phyloP scores from a whole-genome alignment of 1,284 basidiomycete species.

The Cerioporus squamosus region DNA sequence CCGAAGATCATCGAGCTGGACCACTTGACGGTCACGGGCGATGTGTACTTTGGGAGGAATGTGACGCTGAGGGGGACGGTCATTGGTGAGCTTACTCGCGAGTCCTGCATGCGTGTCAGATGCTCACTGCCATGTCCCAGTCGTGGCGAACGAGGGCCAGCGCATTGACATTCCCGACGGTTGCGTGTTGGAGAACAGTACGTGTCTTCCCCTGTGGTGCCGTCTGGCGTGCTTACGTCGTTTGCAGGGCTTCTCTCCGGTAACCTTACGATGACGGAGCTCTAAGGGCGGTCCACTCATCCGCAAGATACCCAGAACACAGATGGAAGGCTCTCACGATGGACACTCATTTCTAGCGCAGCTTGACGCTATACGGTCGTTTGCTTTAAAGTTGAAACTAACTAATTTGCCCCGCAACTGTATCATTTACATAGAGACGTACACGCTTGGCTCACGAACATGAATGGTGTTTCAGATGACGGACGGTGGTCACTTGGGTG shows the following conservation, averaged over 20 bases:
- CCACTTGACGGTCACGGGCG: slow-evolving; percentile 95
- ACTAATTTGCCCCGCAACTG: too few species aligned
- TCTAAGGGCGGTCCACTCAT: too few species aligned
- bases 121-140: neutral
- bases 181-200: slow-evolving; percentile 79
- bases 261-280: slow-evolving; percentile 34
- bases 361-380: too few species aligned
- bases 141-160: slow-evolving; percentile 49
- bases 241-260: slow-evolving; percentile 32
- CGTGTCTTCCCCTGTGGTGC: slow-evolving; percentile 27
- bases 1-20: slow-evolving; percentile 94
- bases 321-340: too few species aligned
- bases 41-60: slow-evolving; percentile 95
- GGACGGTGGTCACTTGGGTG: too few species aligned
- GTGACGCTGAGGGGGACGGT: slow-evolving; percentile 89
- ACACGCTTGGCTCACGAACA: too few species aligned
- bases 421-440: too few species aligned
- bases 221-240: neutral
- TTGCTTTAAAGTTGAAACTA: too few species aligned
- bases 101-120: neutral
- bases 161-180: slow-evolving; percentile 65
- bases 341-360: too few species aligned
- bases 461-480: too few species aligned
- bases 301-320: too few species aligned
- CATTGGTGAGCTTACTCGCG: slow-evolving; percentile 45